A percentile compares a stretch with the other conserved stretches of the same genome.
phyloP scores from a whole-genome alignment of 23 red algal species.

The Pyropia yezoensis region DNA sequence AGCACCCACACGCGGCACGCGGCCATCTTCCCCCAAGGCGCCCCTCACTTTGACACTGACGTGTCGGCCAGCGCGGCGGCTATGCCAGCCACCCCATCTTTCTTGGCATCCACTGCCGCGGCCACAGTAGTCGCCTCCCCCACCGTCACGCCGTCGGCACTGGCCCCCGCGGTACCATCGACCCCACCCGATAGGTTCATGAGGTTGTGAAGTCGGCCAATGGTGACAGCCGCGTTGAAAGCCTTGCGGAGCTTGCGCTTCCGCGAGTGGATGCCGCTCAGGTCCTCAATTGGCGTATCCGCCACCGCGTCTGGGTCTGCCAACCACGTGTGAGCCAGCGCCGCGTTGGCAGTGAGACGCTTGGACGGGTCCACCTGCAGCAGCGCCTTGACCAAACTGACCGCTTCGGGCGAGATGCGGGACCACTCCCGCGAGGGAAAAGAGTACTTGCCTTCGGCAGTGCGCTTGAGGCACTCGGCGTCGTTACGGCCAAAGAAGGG shows the following conservation, averaged over 20 bases:
- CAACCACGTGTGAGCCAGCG: conserved; percentile 80
- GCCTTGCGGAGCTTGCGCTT: conserved; percentile 6
- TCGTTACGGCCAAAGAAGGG: conserved; percentile 90
- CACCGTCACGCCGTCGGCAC: no score
- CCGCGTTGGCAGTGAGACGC: conserved; percentile 54
- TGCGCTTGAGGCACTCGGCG: conserved; percentile 51
- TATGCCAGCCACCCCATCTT: no score
- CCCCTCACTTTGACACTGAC: no score
- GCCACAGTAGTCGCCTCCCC: no score
- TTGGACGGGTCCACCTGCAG: conserved; percentile 69
- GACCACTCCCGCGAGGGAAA: conserved; percentile 78
- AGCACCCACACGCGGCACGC: no score
- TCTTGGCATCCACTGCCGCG: no score
- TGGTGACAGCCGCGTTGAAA: not conserved
- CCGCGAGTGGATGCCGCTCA: not conserved
- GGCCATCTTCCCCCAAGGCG: no score
- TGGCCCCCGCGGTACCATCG: no score
- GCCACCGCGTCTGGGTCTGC: not conserved
- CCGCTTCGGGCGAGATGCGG: conserved; percentile 64
- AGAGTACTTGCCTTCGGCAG: conserved; percentile 61
- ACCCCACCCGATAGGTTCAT: no score
- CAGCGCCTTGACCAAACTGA: conserved; percentile 40
- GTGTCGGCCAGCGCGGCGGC: no score
- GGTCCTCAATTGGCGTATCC: not conserved
- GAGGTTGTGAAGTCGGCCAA: no score